phyloP scores from a whole-genome alignment of 495 filamentous ascomycete genomes.

The Apodospora peruviana region DNA sequence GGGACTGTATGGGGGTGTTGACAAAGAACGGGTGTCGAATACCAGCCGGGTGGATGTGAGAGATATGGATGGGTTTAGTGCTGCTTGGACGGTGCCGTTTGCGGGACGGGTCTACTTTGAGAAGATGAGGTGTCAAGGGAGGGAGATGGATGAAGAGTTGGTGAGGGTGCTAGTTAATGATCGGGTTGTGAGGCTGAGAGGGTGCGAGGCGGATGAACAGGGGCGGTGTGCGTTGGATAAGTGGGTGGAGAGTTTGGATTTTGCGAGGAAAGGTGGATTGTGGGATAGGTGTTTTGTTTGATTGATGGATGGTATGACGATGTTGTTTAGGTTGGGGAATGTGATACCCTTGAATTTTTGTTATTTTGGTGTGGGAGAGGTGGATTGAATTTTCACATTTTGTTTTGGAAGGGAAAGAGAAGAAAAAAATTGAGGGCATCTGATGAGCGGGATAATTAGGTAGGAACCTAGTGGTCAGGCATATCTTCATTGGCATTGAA shows the following conservation, averaged over 20 bases:
- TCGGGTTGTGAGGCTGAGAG: conserved; percentile 63
- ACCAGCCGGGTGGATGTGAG: conserved; percentile 37
- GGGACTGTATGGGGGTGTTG: conserved; percentile 62
- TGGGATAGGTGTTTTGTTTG: conserved; percentile 63
- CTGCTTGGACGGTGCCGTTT: conserved; percentile 76
- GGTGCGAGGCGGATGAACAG: conserved; percentile 58
- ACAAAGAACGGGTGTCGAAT: conserved; percentile 33
- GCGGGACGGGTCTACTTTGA: conserved; percentile 73
- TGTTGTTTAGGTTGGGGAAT: neutral
- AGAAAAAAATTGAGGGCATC: neutral
- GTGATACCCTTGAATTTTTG: neutral
- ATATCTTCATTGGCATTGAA: too few species aligned
- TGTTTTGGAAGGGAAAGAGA: neutral
- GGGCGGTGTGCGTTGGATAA: conserved; percentile 60
- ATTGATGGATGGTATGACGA: neutral
- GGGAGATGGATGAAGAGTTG: conserved; percentile 42
- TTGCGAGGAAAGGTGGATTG: conserved; percentile 60
- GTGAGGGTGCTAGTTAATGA: conserved; percentile 80
- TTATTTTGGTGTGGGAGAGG: neutral
- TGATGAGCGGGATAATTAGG: too few species aligned
- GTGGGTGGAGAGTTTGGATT: conserved; percentile 67
- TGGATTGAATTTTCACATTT: neutral
- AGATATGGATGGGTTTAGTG: conserved; percentile 51
- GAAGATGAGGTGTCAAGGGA: conserved; percentile 63
- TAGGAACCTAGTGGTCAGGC: too few species aligned